These are phyloP conservation scores for Suillus subaureus DNA, from an alignment of 768 basidiomycete species.

Conservation along the genomic window DNA sequence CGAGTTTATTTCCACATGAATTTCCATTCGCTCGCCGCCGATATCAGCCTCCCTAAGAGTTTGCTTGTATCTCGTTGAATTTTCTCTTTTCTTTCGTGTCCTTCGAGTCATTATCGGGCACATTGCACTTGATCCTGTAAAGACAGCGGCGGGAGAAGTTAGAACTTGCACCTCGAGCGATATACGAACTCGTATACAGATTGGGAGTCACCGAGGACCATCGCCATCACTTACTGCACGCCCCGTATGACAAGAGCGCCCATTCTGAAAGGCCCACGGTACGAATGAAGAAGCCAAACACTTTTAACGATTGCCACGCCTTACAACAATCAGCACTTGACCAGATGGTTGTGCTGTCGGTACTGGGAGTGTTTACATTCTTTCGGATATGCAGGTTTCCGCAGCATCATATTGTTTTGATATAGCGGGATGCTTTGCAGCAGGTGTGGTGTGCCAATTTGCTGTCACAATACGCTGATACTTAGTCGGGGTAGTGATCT, in stretches of 20 bases:
- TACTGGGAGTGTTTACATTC: neutral
- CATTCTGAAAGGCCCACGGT: slow-evolving; percentile 21
- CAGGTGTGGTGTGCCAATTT: neutral
- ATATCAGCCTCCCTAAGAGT: slow-evolving; percentile 33
- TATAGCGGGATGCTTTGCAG: neutral
- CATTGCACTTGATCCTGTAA: slow-evolving; percentile 38
- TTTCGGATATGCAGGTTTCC: neutral
- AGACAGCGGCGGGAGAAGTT: slow-evolving; percentile 56
- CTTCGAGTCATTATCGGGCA: slow-evolving; percentile 19
- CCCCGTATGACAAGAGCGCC: neutral
- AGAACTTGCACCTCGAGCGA: slow-evolving; percentile 62
- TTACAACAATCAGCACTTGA: neutral
- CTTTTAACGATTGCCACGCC: neutral
- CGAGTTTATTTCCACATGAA: slow-evolving; percentile 32
- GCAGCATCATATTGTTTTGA: neutral
- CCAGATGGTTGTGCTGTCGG: neutral
- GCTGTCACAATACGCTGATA: neutral
- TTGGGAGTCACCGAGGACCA: slow-evolving; percentile 44
- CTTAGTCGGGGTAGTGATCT: neutral
- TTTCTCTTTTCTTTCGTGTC: slow-evolving; percentile 27
- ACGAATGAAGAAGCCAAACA: neutral
- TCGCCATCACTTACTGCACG: neutral
- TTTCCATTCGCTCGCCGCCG: slow-evolving; percentile 47
- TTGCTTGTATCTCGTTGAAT: slow-evolving; percentile 25
- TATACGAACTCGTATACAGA: slow-evolving; percentile 74